These are phyloP conservation scores for Coprinopsis marcescibilis DNA, from an alignment of 768 basidiomycete species.

Conservation along the genomic window DNA sequence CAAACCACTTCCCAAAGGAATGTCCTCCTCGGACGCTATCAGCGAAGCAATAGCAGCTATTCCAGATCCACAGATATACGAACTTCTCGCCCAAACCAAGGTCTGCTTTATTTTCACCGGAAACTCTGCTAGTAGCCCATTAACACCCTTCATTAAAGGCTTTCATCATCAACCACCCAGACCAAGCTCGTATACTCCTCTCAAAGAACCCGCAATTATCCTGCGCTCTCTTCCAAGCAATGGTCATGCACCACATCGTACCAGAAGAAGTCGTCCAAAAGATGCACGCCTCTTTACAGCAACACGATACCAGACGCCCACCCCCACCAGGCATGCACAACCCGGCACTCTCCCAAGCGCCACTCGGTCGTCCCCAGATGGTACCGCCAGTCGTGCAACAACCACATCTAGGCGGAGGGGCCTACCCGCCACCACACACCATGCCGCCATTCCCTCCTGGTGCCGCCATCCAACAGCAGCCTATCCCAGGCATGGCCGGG, in stretches of 20 bases:
- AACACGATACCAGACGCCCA: not conserved
- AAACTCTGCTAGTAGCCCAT: conserved; percentile 5
- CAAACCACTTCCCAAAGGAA: conserved; percentile 63
- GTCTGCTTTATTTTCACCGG: conserved; percentile 37
- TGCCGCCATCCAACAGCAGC: conserved; percentile 19
- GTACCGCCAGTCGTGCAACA: conserved; percentile 22
- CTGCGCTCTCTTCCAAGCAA: conserved; percentile 93
- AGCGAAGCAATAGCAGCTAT: conserved; percentile 81
- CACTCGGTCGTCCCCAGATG: conserved; percentile 43
- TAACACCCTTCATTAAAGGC: conserved; percentile 64
- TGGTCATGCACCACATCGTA: conserved; percentile 90
- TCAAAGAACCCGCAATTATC: conserved; percentile 86
- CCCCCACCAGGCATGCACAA: conserved; percentile 12
- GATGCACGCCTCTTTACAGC: conserved; percentile 37
- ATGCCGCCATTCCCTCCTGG: conserved; percentile 26
- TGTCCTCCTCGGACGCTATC: conserved; percentile 74
- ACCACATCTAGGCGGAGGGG: conserved; percentile 17
- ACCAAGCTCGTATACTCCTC: conserved; percentile 78
- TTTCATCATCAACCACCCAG: conserved; percentile 86
- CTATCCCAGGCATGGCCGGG: conserved; percentile 27
- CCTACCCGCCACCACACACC: conserved; percentile 27
- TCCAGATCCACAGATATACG: conserved; percentile 79
- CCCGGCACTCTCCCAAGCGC: conserved; percentile 26
- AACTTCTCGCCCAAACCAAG: conserved; percentile 98
- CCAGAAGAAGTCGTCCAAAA: conserved; percentile 82